These are phyloP conservation scores for Podila epigama DNA, from an alignment of 192 early-diverging fungal genomes.

Conservation along the genomic window DNA sequence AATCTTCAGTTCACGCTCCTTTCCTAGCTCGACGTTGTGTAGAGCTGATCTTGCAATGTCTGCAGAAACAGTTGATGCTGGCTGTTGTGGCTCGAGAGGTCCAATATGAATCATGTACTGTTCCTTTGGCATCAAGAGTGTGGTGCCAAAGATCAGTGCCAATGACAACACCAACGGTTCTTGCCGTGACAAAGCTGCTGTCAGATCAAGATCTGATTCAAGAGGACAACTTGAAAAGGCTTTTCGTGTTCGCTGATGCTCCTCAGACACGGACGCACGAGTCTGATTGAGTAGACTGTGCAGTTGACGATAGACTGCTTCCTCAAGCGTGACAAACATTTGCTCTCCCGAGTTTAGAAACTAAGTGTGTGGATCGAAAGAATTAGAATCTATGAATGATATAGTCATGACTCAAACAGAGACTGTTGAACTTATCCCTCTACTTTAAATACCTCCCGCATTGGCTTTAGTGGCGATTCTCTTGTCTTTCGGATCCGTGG, in stretches of 20 bases:
- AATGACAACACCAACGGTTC: constrained; percentile 7
- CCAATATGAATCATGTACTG: constrained; percentile 47
- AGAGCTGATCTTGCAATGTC: not conserved
- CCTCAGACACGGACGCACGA: not conserved
- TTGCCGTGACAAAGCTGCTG: not conserved
- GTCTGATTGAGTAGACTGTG: not conserved
- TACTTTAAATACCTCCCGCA: constrained; percentile 5
- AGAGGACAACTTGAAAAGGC: too few species aligned
- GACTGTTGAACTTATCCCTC: too few species aligned
- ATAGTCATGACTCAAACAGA: too few species aligned
- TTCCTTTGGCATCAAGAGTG: constrained; percentile 21
- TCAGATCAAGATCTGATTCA: too few species aligned
- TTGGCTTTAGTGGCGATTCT: constrained; percentile 8
- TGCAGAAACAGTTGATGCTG: not conserved
- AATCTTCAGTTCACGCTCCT: not conserved
- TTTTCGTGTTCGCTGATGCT: not conserved
- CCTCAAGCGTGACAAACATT: constrained; percentile 31
- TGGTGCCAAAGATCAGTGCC: constrained; percentile 23
- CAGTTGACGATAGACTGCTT: constrained; percentile 16
- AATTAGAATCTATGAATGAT: too few species aligned
- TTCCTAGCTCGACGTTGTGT: not conserved
- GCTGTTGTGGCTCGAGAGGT: constrained; percentile 8
- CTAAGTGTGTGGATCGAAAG: not conserved
- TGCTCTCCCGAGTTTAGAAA: constrained; percentile 21
- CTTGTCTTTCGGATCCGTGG: not conserved